phyloP scores from a whole-genome alignment of 345 rosid genomes.

The Heritiera fomes region DNA sequence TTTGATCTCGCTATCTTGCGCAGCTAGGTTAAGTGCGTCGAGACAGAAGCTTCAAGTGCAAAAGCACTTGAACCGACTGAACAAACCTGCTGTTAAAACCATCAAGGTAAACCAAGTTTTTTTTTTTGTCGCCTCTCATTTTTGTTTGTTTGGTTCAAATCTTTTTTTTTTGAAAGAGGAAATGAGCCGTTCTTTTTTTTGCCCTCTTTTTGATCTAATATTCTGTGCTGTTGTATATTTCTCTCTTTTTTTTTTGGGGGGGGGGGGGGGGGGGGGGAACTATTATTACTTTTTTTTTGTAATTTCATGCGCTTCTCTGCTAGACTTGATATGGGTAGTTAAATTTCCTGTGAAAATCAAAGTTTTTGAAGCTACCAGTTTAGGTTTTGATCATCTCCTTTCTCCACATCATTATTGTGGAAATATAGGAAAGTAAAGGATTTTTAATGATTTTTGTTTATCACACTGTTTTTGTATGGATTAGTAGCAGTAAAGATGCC shows the following conservation, averaged over 20 bases:
- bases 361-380: conserved; percentile 23
- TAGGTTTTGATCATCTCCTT: conserved; percentile 23
- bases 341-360: conserved; percentile 20
- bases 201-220: conserved; percentile 2
- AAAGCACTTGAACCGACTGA: conserved; percentile 84
- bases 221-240: not conserved
- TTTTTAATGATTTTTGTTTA: conserved; percentile 2
- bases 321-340: conserved; percentile 19
- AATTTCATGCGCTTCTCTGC: not conserved
- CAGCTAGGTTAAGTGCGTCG: conserved; percentile 60
- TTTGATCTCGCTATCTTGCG: conserved; percentile 47
- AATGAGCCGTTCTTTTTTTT: conserved; percentile 12
- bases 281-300: not conserved
- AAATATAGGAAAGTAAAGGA: conserved; percentile 17
- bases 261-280: not conserved
- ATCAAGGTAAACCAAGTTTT: conserved; percentile 51
- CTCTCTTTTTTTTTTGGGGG: not conserved
- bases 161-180: conserved; percentile 34
- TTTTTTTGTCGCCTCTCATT: not conserved
- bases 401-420: conserved; percentile 27
- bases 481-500: not conserved
- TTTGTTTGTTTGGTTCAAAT: conserved; percentile 2
- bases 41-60: conserved; percentile 75
- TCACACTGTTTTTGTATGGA: not conserved
- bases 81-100: conserved; percentile 80